Base-by-base conservation (phyloP, 768 basidiomycete species). In the Leccinum subtestaceum region DNA sequence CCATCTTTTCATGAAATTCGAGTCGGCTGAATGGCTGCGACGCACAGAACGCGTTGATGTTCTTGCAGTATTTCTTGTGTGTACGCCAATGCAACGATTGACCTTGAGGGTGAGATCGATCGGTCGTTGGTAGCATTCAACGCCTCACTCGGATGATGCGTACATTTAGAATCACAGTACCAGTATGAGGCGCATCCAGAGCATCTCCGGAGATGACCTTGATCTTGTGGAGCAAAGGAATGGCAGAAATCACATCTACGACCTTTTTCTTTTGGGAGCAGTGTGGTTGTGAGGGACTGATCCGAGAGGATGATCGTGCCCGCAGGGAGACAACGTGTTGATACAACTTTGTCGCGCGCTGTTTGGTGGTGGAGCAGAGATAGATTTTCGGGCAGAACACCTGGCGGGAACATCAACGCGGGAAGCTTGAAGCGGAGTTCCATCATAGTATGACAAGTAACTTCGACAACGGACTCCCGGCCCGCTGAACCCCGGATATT, bases 151-250 rank as follows among this genome's bases (percentile, higher is more conserved):
- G 19, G 49, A 60, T 52, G 53, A 53, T 54, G 65, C 82, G 71
- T 69, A 91, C 91, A 93, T 70, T 75, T 64, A 23, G 75, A 61
- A 61, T 81, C 79, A 64, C 91, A 93, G 66, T 93, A 93, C 82
- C 84, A 91, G 67, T 87, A 89, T 0, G 81, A 78, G 15, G 78
- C 81, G 63, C 91, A 92, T 12, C 85, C 84, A 4, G 82, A 78
- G 62, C 90, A 93, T 67, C 77, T 78, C 60, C 75, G 80, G 47
- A 91, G 76, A 34, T 59, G 66, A 12, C 63, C 60, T 17, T 53
- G 57, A 59, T 38, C 73, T 68, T 19, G 60, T 23, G 69, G 60
- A 4, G 75, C 65, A 4, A 70, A 54, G 4, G 74, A 72, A 62
- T 85, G 80, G 65, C 89, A 92, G 27, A 72, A 67, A 67, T 93